phyloP scores from a whole-genome alignment of 192 early-diverging fungal genomes.

The Diversispora eburnea region DNA sequence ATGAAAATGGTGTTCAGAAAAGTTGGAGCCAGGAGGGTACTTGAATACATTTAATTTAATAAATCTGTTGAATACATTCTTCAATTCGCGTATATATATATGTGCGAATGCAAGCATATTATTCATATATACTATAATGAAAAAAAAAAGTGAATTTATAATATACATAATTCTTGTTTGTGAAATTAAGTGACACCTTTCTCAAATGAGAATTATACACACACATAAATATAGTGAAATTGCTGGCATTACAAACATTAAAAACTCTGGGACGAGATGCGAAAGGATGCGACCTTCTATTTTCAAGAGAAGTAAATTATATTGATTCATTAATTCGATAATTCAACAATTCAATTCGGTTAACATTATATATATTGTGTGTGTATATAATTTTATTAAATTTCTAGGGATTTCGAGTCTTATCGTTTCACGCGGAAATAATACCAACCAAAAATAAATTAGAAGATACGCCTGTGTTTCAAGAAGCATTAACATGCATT shows the following conservation, averaged over 20 bases:
- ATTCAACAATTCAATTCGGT: not conserved
- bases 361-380: not conserved
- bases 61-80: not conserved
- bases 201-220: not conserved
- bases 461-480: constrained; percentile 36
- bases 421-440: constrained; percentile 37
- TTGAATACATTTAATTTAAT: not conserved
- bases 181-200: too few relatives aligned
- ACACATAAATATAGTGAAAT: constrained; percentile 38
- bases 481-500: constrained; percentile 65
- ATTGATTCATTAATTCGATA: not conserved
- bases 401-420: constrained; percentile 35
- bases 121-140: too few relatives aligned
- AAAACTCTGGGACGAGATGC: constrained; percentile 58
- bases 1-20: constrained; percentile 17
- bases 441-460: constrained; percentile 24
- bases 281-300: constrained; percentile 54
- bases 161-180: too few relatives aligned
- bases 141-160: too few relatives aligned
- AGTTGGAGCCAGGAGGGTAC: constrained; percentile 22
- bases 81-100: too few relatives aligned
- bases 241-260: constrained; percentile 49
- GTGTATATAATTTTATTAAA: not conserved
- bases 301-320: constrained; percentile 48
- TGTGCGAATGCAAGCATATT: too few relatives aligned